phyloP scores from a whole-genome alignment of 208 protist species.

The Acanthamoeba royreba region DNA sequence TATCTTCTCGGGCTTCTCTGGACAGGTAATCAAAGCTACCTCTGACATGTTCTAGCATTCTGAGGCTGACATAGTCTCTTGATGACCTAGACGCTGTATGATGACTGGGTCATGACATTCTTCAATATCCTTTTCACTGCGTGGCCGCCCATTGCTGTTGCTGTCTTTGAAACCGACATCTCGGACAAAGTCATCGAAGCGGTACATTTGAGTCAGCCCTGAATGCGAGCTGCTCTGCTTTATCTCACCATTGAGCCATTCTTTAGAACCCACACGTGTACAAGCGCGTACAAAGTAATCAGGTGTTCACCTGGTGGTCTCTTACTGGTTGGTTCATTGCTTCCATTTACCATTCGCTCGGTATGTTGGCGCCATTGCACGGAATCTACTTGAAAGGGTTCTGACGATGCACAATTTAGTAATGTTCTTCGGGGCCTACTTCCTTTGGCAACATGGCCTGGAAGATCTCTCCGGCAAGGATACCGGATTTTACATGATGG shows the following conservation, averaged over 20 bases:
- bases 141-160: constrained; percentile 77
- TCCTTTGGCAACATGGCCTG: background rate
- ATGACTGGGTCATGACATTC: constrained; percentile 43
- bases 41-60: no score
- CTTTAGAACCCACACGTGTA: constrained; percentile 9
- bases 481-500: background rate
- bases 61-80: no score
- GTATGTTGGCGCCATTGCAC: background rate
- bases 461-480: background rate
- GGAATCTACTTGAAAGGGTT: no score
- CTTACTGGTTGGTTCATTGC: background rate
- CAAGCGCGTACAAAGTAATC: background rate
- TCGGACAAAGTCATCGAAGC: background rate
- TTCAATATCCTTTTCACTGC: constrained; percentile 85
- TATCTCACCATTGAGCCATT: background rate
- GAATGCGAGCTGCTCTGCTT: background rate
- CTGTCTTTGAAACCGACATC: constrained; percentile 77
- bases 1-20: constrained; percentile 88
- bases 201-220: no score
- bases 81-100: constrained; percentile 70
- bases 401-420: background rate
- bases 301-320: background rate
- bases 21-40: no score
- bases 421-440: constrained; percentile 6
- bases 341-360: background rate